Evolutionary conservation across 2,329 filamentous ascomycete genomes (phyloP).

Genomic region (Ilyonectria robusta): DNA sequence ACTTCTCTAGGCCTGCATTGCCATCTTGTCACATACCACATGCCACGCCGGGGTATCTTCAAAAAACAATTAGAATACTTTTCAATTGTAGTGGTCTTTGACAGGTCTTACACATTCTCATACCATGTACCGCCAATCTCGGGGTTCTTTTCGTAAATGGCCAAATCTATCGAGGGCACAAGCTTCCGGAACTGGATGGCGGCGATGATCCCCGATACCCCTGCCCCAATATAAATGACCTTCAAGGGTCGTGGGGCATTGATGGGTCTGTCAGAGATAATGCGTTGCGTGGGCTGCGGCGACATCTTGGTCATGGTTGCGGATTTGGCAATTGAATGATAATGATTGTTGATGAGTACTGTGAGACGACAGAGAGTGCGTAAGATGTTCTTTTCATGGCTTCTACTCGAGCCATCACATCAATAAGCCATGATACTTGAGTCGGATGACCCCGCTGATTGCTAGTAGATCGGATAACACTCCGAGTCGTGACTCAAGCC

Average conservation of each 20-base stretch:
- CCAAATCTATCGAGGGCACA: slow-evolving; percentile 16
- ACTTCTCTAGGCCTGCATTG: neutral
- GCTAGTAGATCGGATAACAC: no score
- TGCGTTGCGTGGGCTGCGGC: no score
- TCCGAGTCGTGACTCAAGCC: no score
- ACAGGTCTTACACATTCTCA: slow-evolving; percentile 19
- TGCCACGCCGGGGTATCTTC: slow-evolving; percentile 25
- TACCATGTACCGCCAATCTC: slow-evolving; percentile 29
- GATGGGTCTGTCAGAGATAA: neutral
- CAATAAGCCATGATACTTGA: no score
- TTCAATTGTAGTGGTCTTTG: neutral
- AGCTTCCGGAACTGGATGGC: slow-evolving; percentile 23
- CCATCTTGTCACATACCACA: slow-evolving; percentile 7
- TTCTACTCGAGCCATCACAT: no score
- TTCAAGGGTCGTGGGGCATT: slow-evolving; percentile 14
- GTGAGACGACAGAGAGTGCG: no score
- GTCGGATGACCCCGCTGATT: no score
- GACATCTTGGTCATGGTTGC: no score
- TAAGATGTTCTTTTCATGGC: no score
- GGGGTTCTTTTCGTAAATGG: slow-evolving; percentile 30
- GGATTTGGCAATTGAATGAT: no score
- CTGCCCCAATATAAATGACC: slow-evolving; percentile 25
- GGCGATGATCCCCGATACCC: slow-evolving; percentile 24
- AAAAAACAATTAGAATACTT: neutral
- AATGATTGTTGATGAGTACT: no score